A percentile compares a stretch with the other conserved stretches of the same genome.
Evolutionary conservation across 257 asterid genomes (phyloP).

Genomic region (Linaria vulgaris): DNA sequence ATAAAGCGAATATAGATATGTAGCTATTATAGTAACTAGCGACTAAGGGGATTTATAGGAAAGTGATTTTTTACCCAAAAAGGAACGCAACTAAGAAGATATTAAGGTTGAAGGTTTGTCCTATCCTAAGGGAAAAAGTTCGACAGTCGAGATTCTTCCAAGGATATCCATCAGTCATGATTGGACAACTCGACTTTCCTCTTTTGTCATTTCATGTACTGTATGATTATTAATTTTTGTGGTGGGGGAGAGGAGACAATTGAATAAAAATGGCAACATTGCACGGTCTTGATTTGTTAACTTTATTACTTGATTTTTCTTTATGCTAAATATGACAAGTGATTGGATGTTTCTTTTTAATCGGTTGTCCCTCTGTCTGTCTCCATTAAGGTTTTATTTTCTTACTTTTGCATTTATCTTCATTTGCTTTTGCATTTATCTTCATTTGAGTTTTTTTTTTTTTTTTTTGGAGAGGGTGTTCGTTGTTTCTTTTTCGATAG

Average conservation of each 20-base stretch:
- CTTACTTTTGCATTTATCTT: constrained; percentile 10
- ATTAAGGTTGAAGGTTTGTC: constrained; percentile 42
- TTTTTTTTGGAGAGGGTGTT: too few species aligned
- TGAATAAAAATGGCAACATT: constrained; percentile 20
- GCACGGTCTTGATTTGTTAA: constrained; percentile 43
- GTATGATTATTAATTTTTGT: background rate
- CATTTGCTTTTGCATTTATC: background rate
- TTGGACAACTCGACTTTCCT: constrained; percentile 32
- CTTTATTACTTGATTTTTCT: constrained; percentile 12
- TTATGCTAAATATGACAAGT: constrained; percentile 9
- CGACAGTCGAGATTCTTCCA: constrained; percentile 35
- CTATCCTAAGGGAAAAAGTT: constrained; percentile 37
- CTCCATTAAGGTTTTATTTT: constrained; percentile 38
- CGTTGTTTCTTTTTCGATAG: too few species aligned
- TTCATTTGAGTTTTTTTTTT: background rate
- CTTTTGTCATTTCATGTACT: background rate
- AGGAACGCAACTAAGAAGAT: constrained; percentile 26
- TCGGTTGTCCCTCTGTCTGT: constrained; percentile 21
- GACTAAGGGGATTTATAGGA: background rate
- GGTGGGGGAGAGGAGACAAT: constrained; percentile 22
- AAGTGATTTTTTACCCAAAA: constrained; percentile 23
- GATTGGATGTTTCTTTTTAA: constrained; percentile 24
- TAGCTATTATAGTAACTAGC: background rate
- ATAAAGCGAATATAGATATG: background rate
- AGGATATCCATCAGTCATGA: constrained; percentile 18